Evolutionary conservation across 345 rosid genomes (phyloP), one percentile per base, ranked within the genome.

Genomic region (Eucalyptus tenuipes): DNA sequence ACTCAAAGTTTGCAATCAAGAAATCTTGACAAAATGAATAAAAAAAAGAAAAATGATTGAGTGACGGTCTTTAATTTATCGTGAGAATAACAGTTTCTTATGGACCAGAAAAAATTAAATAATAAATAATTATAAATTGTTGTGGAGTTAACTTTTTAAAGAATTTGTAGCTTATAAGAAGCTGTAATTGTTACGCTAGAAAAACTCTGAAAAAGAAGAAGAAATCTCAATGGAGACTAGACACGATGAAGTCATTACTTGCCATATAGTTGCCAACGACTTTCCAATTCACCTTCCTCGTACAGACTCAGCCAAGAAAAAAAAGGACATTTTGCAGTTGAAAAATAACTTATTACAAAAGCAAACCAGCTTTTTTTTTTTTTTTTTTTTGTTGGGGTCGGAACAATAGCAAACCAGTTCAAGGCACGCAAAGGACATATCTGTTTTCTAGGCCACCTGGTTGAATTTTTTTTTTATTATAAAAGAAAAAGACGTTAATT

Each of bases 71-170:
- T 49, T 16, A 49, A 2, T 49, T 49, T 49, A 49, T 49, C 1
- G 8, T 49, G 8, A 16, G 0, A 50, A 16, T 50, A 1, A 6
- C 0, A 49, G 3, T 50, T 1, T n/a, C n/a, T n/a, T n/a, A n/a
- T n/a, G n/a, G n/a, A n/a, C n/a, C 0, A 6, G 7, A 16, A 50
- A 50, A 49, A 50, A 6, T 2, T 0, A 15, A 50, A 50, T 7
- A 50, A 7, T 0, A 50, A 50, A 50, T 50, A 7, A 50, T 50
- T 17, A 50, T 50, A 50, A 50, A 50, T 50, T 50, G 0, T 50
- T 17, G 2, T 50, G 3, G 4, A 52, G 9, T 52, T 7, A 50
- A 16, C 22, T 50, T 50, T 1, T 50, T 17, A 3, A 50, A 50
- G 1, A 50, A 50, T 50, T 0, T 50, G 0, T 50, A 7, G 1